phyloP scores from a whole-genome alignment of 257 asterid species.

The Coffea canephora region DNA sequence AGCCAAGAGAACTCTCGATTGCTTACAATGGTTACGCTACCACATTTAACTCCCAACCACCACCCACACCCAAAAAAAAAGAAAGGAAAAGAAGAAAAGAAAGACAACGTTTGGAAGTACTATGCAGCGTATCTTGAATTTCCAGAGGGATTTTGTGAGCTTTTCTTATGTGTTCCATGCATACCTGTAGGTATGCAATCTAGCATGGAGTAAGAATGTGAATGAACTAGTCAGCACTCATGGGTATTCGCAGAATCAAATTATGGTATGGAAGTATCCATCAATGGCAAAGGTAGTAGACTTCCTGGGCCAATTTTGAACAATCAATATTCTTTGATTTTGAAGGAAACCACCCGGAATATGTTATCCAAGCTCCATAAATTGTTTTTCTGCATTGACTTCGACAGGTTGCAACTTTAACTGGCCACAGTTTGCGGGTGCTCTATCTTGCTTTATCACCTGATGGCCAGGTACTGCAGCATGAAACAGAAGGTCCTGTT shows the following conservation, averaged over 20 bases:
- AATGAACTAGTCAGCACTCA: constrained; percentile 97
- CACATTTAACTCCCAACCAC: too few relatives aligned
- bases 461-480: constrained; percentile 82
- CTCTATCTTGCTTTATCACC: constrained; percentile 95
- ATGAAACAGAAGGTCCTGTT: background rate
- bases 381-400: background rate
- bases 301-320: background rate
- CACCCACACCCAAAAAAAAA: background rate
- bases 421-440: constrained; percentile 87
- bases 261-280: constrained; percentile 99
- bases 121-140: background rate
- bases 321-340: background rate
- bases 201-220: constrained; percentile 95
- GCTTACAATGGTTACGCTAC: background rate
- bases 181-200: constrained; percentile 72
- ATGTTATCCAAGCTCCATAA: background rate
- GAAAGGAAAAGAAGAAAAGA: background rate
- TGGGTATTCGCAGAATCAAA: constrained; percentile 95
- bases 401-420: constrained; percentile 80
- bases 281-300: constrained; percentile 69
- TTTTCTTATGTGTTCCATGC: background rate
- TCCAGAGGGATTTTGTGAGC: background rate
- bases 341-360: background rate
- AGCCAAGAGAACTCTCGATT: background rate
- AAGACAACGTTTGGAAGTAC: background rate